These are phyloP conservation scores for Debaryomyces psychrophilus DNA, from an alignment of 1,139 yeast species.

Conservation along the genomic window DNA sequence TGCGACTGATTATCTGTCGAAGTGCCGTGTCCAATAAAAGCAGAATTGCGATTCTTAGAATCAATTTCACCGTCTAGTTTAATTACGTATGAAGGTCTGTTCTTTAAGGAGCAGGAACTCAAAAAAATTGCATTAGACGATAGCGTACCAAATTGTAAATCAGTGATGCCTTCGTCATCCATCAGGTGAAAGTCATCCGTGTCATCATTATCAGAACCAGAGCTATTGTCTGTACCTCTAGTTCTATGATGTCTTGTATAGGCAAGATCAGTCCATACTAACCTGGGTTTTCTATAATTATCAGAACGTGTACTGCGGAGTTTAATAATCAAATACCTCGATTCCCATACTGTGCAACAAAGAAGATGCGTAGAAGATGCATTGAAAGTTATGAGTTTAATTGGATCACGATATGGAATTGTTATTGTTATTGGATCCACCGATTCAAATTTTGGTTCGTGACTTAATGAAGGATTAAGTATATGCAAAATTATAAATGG, in stretches of 20 bases:
- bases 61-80: slow-evolving; percentile 44
- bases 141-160: slow-evolving; percentile 58
- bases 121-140: slow-evolving; percentile 39
- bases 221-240: slow-evolving; percentile 22
- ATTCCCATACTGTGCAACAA: slow-evolving; percentile 84
- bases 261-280: slow-evolving; percentile 48
- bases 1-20: not conserved
- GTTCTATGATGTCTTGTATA: slow-evolving; percentile 20
- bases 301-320: slow-evolving; percentile 46
- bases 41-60: slow-evolving; percentile 15
- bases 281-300: slow-evolving; percentile 61
- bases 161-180: slow-evolving; percentile 89
- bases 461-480: slow-evolving; percentile 27
- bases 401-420: slow-evolving; percentile 83
- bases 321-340: slow-evolving; percentile 75
- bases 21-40: not conserved
- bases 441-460: slow-evolving; percentile 24
- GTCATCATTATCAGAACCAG: slow-evolving; percentile 24
- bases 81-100: slow-evolving; percentile 41
- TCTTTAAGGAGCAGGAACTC: slow-evolving; percentile 42
- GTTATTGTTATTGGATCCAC: slow-evolving; percentile 72
- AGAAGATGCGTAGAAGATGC: slow-evolving; percentile 68
- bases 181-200: slow-evolving; percentile 42
- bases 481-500: slow-evolving; percentile 76
- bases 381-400: slow-evolving; percentile 72